phyloP scores from a whole-genome alignment of 352 stramenopile genomes.

The Lagenidium giganteum region DNA sequence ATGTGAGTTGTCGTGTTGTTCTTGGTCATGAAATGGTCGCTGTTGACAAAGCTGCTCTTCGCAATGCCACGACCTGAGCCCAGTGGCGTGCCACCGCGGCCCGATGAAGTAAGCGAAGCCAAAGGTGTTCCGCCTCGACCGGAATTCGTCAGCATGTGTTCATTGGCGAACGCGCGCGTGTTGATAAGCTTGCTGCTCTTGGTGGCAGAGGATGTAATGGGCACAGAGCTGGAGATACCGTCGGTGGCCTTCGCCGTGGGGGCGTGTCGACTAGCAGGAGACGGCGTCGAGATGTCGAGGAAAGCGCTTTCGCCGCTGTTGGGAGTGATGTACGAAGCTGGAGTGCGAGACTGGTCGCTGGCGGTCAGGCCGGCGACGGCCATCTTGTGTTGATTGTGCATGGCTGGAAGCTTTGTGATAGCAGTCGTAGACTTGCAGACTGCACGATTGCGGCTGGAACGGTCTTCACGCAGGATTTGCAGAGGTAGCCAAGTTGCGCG shows the following conservation, averaged over 20 bases:
- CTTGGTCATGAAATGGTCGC: conserved; percentile 45
- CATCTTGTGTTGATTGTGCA: conserved; percentile 40
- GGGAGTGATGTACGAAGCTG: conserved; percentile 50
- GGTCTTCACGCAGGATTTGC: too few species aligned
- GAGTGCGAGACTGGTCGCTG: too few species aligned
- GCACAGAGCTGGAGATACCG: conserved; percentile 4
- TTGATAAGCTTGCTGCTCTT: conserved; percentile 10
- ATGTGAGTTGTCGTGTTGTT: conserved; percentile 24
- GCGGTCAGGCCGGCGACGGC: conserved; percentile 24
- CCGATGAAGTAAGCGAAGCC: neutral
- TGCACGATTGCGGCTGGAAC: too few species aligned
- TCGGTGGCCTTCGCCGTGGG: conserved; percentile 14
- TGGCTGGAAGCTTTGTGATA: too few species aligned
- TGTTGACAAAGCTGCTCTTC: conserved; percentile 59
- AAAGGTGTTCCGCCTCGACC: too few species aligned
- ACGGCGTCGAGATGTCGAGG: conserved; percentile 66
- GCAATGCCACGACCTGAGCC: too few species aligned
- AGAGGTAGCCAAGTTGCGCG: too few species aligned
- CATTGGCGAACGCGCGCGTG: conserved; percentile 10
- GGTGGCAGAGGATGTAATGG: conserved; percentile 4
- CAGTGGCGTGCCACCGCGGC: neutral
- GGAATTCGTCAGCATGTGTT: neutral
- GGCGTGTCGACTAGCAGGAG: conserved; percentile 18
- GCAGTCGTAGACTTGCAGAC: too few species aligned
- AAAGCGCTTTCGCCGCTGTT: conserved; percentile 53